Evolutionary conservation across 306 rosid species (phyloP).

Genomic region (Cucurbita moschata): DNA sequence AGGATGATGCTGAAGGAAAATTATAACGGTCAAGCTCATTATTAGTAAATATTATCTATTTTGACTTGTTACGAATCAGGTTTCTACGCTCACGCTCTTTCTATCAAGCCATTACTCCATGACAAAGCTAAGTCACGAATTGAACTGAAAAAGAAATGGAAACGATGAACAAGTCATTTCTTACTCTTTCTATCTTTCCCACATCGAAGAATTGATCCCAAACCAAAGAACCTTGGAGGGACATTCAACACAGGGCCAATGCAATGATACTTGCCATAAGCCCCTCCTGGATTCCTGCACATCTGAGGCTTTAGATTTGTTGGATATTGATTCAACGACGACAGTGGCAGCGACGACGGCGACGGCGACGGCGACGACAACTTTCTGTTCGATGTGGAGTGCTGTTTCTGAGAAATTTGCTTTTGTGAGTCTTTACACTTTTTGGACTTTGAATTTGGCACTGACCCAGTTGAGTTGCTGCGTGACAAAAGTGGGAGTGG

Average conservation of each 20-base stretch:
- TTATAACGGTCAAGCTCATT: too few species aligned
- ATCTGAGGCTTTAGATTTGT: conserved; percentile 33
- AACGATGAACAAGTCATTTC: conserved; percentile 27
- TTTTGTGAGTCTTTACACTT: conserved; percentile 20
- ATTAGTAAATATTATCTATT: too few species aligned
- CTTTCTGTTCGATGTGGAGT: conserved; percentile 10
- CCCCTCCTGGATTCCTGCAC: conserved; percentile 48
- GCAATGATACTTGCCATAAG: conserved; percentile 36
- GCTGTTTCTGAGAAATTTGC: conserved; percentile 22
- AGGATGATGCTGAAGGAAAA: too few species aligned
- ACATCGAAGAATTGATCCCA: conserved; percentile 49
- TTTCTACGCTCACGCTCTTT: too few species aligned
- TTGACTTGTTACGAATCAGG: too few species aligned
- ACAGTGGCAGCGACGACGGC: conserved; percentile 6
- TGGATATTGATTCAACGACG: conserved; percentile 12
- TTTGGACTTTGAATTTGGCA: conserved; percentile 29
- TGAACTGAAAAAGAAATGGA: background rate
- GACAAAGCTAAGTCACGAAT: background rate
- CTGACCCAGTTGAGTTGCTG: conserved; percentile 73
- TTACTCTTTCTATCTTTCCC: conserved; percentile 48
- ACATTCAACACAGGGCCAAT: conserved; percentile 61
- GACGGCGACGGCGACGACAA: conserved; percentile 17
- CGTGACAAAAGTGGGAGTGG: conserved; percentile 50
- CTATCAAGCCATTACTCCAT: background rate
- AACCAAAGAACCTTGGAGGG: conserved; percentile 65